These are phyloP conservation scores for Euphorbia lathyris DNA, from an alignment of 345 rosid genomes.

Conservation along the genomic window DNA sequence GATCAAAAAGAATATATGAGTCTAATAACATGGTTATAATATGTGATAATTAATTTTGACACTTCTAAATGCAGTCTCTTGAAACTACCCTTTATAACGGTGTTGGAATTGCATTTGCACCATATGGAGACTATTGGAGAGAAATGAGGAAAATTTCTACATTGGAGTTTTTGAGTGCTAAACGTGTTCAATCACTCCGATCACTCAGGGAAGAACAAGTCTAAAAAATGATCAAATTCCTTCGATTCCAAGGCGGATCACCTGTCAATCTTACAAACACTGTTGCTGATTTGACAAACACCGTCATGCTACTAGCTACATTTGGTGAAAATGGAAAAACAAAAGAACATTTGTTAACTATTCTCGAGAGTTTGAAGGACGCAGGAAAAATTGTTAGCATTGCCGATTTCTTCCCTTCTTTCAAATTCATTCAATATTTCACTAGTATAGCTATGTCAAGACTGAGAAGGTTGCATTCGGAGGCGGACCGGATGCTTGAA, in stretches of 20 bases:
- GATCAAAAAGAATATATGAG: no score
- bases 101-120: not conserved
- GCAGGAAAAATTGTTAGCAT: no score
- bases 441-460: not conserved
- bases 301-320: constrained; percentile 12
- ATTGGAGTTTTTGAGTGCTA: not conserved
- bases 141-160: constrained; percentile 4
- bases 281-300: constrained; percentile 6
- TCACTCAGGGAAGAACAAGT: constrained; percentile 12
- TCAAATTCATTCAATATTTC: not conserved
- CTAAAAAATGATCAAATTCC: not conserved
- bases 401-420: no score
- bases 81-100: not conserved
- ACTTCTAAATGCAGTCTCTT: no score
- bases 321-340: no score
- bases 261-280: constrained; percentile 21
- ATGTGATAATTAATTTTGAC: no score
- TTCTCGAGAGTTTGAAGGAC: no score
- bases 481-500: constrained; percentile 7
- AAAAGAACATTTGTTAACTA: no score
- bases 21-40: no score
- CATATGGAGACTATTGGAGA: constrained; percentile 11
- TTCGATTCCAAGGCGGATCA: constrained; percentile 4
- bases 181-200: not conserved
- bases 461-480: not conserved